Percentiles rank a stretch among this genome's conserved stretches.
These are phyloP conservation scores for Lipomyces chichibuensis DNA, from an alignment of 805 yeast species.

Conservation along the genomic window DNA sequence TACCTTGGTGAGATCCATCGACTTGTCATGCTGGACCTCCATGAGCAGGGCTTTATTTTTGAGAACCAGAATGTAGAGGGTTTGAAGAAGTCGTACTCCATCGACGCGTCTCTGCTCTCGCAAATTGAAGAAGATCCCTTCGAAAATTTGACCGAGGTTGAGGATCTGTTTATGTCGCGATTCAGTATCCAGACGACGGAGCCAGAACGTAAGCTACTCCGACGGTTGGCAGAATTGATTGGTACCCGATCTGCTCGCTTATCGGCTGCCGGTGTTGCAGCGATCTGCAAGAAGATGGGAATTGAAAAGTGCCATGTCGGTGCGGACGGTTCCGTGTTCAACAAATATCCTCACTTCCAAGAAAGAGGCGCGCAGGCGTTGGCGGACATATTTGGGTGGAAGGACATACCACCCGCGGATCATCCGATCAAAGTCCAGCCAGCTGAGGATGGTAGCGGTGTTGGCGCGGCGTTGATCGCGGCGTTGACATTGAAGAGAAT, in stretches of 20 bases:
- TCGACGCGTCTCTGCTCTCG: slow-evolving; percentile 91
- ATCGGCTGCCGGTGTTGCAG: slow-evolving; percentile 93
- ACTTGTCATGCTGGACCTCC: slow-evolving; percentile 72
- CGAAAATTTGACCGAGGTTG: slow-evolving; percentile 78
- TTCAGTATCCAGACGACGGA: slow-evolving; percentile 68
- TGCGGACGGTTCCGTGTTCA: slow-evolving; percentile 95
- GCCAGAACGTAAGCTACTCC: slow-evolving; percentile 79
- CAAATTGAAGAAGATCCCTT: slow-evolving; percentile 86
- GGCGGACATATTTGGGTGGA: slow-evolving; percentile 88
- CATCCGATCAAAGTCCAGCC: slow-evolving; percentile 86
- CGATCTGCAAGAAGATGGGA: slow-evolving; percentile 84
- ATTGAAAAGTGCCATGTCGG: slow-evolving; percentile 77
- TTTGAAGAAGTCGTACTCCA: slow-evolving; percentile 64
- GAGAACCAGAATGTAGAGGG: slow-evolving; percentile 66
- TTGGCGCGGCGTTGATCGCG: slow-evolving; percentile 97
- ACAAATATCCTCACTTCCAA: slow-evolving; percentile 89
- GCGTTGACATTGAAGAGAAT: slow-evolving; percentile 81
- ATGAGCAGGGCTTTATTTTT: slow-evolving; percentile 67
- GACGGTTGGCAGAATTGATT: slow-evolving; percentile 79
- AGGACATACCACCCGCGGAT: slow-evolving; percentile 50
- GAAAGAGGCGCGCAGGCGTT: slow-evolving; percentile 86
- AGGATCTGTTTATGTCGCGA: slow-evolving; percentile 60
- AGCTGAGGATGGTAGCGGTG: slow-evolving; percentile 99
- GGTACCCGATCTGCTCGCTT: slow-evolving; percentile 93
- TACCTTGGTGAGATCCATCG: slow-evolving; percentile 92